Evolutionary conservation across 2,329 filamentous ascomycete genomes (phyloP), one percentile per base, ranked within the genome.

Genomic region (Aspergillus sp.): DNA sequence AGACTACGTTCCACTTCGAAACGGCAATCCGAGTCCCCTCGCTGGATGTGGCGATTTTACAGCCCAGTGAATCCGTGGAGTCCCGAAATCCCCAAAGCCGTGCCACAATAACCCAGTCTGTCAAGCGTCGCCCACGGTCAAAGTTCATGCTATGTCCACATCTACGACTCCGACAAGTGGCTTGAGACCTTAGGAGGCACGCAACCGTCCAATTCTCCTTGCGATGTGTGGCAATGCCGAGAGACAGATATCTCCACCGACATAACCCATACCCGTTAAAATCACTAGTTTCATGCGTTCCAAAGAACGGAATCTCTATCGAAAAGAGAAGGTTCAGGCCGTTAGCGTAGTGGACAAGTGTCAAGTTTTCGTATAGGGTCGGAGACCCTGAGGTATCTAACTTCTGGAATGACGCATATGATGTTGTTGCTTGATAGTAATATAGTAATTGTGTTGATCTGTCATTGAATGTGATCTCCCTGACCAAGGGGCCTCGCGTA

Each of bases 1-100:
- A 73, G 18, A 79, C 55, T 1, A 66, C 67, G 49, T 78, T 74
- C 76, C 76, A 79, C 43, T 73, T 74, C 5, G 72, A 72, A 32
- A 77, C 67, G 4, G 76, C 77, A 48, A 79, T 65, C 4, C 76
- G 70, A 34, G 73, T 76, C 9, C 74, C 73, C 5, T 48, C 24
- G 8, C 56, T 61, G 2, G 75, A 76, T 11, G 72, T 58, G 13
- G 75, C 72, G 13, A 77, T 67, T 24, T 70, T 66, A n/a, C 74
- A 73, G 11, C 74, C 73, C 12, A 76, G 63, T 4, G 73, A 75
- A 26, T 68, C 76, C 17, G 58, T 68, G n/a, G 69, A 57, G 39
- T 69, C 62, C 20, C 65, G 63, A 47, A 71, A 77, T 12, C 69
- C 73, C 55, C 67, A 70, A 13, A 78, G 69, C 18, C 68, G 70